Conservation (phyloP, 768 basidiomycete genomes). For the Amyloporia xantha region DNA sequence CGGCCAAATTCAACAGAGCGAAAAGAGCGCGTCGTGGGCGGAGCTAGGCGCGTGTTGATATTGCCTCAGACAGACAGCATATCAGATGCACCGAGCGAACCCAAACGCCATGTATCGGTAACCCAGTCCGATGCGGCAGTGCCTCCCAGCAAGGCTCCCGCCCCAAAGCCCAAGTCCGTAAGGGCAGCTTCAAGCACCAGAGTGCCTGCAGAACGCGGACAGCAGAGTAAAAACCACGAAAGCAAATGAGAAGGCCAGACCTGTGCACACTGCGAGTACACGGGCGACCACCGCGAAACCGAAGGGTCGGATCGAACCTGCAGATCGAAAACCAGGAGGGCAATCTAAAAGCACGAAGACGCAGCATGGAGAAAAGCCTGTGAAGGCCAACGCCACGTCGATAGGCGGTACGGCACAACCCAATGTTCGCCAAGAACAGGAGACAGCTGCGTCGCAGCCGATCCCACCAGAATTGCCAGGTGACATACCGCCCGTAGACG, state of each 20-base stretch:
- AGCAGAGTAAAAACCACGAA: constrained; percentile 6
- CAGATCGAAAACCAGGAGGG: neutral
- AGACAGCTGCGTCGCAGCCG: too few species aligned
- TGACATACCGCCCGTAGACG: neutral
- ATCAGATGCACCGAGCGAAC: too few species aligned
- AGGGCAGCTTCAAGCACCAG: neutral
- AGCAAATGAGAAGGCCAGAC: constrained; percentile 12
- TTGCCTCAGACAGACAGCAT: constrained; percentile 4
- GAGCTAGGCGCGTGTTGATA: constrained; percentile 17
- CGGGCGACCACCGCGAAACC: neutral
- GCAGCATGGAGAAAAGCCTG: neutral
- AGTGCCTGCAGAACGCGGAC: too few species aligned
- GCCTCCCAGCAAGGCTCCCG: neutral
- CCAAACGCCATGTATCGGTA: neutral
- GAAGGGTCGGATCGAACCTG: neutral
- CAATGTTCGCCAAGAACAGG: too few species aligned
- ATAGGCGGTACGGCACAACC: neutral
- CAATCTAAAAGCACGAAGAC: neutral
- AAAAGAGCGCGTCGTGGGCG: constrained; percentile 14
- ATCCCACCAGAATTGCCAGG: too few species aligned
- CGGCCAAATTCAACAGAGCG: constrained; percentile 1
- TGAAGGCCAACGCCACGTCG: neutral
- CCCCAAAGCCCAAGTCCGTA: neutral
- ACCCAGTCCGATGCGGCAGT: neutral
- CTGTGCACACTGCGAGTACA: neutral